These are phyloP conservation scores for Spongospora subterranea DNA, from an alignment of 208 protist species.

Conservation along the genomic window DNA sequence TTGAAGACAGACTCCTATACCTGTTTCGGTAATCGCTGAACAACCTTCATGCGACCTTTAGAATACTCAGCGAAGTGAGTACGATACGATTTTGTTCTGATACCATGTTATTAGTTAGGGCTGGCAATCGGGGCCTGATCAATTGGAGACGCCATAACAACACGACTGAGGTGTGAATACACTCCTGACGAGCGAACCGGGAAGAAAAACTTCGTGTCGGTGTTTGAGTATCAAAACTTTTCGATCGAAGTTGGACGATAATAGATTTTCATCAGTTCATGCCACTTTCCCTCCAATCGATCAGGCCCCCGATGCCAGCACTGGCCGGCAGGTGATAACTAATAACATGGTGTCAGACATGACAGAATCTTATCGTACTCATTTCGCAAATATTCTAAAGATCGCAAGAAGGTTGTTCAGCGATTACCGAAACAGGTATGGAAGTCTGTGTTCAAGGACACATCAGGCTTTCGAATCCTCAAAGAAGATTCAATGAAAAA, in stretches of 20 bases:
- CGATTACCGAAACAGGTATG: neutral
- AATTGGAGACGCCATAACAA: too few species aligned
- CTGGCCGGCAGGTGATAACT: neutral
- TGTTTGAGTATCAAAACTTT: neutral
- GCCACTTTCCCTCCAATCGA: neutral
- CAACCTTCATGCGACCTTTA: neutral
- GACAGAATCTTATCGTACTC: neutral
- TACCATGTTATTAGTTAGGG: neutral
- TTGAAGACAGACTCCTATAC: neutral
- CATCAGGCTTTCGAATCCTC: neutral
- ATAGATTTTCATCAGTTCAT: neutral
- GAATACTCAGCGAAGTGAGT: neutral
- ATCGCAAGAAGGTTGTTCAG: neutral
- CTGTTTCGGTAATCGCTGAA: neutral
- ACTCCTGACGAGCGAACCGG: too few species aligned
- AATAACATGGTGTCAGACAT: neutral
- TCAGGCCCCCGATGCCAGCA: neutral
- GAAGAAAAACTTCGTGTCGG: neutral
- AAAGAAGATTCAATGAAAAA: neutral
- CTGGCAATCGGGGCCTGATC: neutral
- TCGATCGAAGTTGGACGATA: neutral
- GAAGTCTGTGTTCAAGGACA: neutral
- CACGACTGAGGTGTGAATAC: too few species aligned
- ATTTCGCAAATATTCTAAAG: neutral
- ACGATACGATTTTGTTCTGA: slow-evolving; percentile 1